Evolutionary conservation across 2,329 filamentous ascomycete species (phyloP), one percentile per base, ranked within the genome.

Genomic region (Podosphaera fusca): DNA sequence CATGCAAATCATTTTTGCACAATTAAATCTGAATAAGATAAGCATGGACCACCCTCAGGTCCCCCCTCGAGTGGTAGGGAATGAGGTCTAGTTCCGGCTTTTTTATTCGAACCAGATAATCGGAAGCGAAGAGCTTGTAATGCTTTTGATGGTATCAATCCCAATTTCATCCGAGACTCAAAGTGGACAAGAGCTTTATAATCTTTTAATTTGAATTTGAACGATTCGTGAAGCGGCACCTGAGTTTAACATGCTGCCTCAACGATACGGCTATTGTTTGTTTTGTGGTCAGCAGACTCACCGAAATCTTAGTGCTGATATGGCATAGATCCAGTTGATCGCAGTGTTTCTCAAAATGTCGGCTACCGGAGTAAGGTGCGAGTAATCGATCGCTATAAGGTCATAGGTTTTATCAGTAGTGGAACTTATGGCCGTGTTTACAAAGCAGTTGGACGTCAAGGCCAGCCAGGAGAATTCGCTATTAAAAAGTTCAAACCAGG

Each of bases 341-440:
- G 75, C 59, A 72, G 73, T 56, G 66, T 65, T 55, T 70, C 71
- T 49, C 68, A 61, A 4, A 63, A 69, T 42, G 66, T 75, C 10
- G 71, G 72, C 12, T 84, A 84, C 67, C 78, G 81, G 67, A 80
- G 79, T 68, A 95, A 95, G 70, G 85, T 92, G 61, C 83, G 87
- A 60, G 87, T 96, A 58, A 84, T 84, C 59, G 90, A 96, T 70
- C 84, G 85, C 63, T 98, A 96, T 72, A 88, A 92, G 64, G 92
- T 98, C 64, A 84, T 98, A 58, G 92, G 92, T 49, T 98, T 98
- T 74, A 98, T 98, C 65, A 95, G 87, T 68, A 95, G 87, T 64
- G 92, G 92, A 52, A 98, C 92, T 14, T 98, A 98, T 78, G 92
- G 92, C 40, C 84, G 92, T 36, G 92, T 98, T 6, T 98, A 96